phyloP scores from a whole-genome alignment of 306 rosid genomes.

The Quercus gilva region DNA sequence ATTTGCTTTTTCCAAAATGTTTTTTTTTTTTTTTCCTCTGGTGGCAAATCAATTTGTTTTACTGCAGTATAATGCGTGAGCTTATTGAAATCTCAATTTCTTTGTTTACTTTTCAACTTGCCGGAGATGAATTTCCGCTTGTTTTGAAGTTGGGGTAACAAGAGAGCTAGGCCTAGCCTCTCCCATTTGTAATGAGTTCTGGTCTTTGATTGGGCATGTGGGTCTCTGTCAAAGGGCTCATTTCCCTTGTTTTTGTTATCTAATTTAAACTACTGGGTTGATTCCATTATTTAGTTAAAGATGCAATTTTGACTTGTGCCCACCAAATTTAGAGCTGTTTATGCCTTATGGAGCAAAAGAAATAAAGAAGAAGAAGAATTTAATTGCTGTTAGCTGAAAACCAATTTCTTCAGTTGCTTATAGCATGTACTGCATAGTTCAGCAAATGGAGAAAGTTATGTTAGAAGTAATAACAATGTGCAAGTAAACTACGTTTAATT shows the following conservation, averaged over 20 bases:
- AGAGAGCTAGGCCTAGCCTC: neutral
- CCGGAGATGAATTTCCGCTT: neutral
- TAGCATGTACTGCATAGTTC: neutral
- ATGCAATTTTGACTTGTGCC: neutral
- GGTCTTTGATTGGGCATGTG: neutral
- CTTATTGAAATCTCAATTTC: neutral
- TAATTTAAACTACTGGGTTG: neutral
- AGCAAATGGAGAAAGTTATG: neutral
- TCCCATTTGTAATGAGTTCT: neutral
- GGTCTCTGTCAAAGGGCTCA: neutral
- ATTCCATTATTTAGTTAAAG: neutral
- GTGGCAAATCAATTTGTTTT: neutral
- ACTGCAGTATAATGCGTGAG: neutral
- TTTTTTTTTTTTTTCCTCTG: neutral
- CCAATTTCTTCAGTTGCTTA: neutral
- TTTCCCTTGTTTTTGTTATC: neutral
- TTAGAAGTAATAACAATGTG: neutral
- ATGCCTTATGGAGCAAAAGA: neutral
- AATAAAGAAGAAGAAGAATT: neutral
- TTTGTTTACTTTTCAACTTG: neutral
- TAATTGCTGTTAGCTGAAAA: neutral
- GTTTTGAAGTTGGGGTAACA: neutral
- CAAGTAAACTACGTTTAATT: neutral
- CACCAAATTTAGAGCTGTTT: neutral
- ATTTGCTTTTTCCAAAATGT: neutral